Percentiles rank a stretch among this genome's conserved stretches.
Evolutionary conservation across 805 yeast genomes (phyloP).

Genomic region (Yamadazyma takamatsuzukensis): DNA sequence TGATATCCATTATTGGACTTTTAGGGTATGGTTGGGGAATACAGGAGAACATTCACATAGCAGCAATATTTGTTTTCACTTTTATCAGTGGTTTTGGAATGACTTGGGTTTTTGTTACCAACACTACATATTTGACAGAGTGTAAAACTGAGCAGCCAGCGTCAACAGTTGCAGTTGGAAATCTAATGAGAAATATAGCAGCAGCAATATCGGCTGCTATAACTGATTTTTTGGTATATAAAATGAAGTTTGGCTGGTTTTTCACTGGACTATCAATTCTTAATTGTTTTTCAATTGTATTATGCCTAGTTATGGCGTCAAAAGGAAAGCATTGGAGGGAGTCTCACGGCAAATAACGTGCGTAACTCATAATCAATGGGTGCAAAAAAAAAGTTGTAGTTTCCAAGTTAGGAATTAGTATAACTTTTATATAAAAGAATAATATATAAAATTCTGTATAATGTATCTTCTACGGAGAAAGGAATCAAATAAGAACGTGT

Average conservation of each 20-base stretch:
- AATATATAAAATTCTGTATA: no score
- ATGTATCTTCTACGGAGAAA: no score
- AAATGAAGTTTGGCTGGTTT: constrained; percentile 51
- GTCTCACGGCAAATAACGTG: no score
- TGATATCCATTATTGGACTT: constrained; percentile 41
- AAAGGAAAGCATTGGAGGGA: constrained; percentile 24
- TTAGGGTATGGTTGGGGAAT: constrained; percentile 54
- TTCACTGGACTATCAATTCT: constrained; percentile 48
- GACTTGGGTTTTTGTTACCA: constrained; percentile 53
- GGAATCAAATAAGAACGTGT: no score
- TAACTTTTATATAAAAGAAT: no score
- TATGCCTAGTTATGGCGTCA: constrained; percentile 15
- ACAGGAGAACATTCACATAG: constrained; percentile 24
- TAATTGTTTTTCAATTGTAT: constrained; percentile 15
- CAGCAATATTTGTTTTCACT: constrained; percentile 13
- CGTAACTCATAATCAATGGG: no score
- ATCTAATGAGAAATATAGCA: constrained; percentile 48
- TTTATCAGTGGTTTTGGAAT: constrained; percentile 50
- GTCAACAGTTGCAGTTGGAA: constrained; percentile 51
- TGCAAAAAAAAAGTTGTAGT: no score
- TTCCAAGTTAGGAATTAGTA: no score
- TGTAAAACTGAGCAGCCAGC: constrained; percentile 49
- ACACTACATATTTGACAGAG: constrained; percentile 53
- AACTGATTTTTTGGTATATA: constrained; percentile 28
- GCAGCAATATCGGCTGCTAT: constrained; percentile 52